Base-by-base conservation (phyloP, 805 yeast genomes). In the Wickerhamomyces sydowiorum region DNA sequence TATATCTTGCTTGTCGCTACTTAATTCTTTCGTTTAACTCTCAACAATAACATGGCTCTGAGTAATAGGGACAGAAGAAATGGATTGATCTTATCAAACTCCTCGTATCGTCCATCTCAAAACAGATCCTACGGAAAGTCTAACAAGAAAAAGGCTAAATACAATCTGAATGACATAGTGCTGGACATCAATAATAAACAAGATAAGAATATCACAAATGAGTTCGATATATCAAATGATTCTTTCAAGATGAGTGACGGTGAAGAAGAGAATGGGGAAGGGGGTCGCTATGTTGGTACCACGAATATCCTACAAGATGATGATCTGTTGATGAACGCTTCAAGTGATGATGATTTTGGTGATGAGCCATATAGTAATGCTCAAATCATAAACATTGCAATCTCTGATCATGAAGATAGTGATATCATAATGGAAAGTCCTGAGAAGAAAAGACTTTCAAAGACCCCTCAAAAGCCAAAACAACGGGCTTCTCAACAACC, bases 321-420 rank as follows among this genome's bases (percentile, higher is more conserved):
- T 17, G 32, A 36, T 2, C 50, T 42, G 10, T 44, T 41, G 10
- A 33, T 36, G 12, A 31, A 46, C 15, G 35, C 22, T 19, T 32
- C 35, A 32, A 32, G 35, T 32, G 35, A 32, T 32, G 51, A 45
- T 13, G 54, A 46, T 21, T 19, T 52, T 21, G 41, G 43, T 20
- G 59, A 52, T 38, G 42, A 45, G 12, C 54, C 55, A 3, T 54
- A 50, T 38, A 44, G 52, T 2, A 40, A 37, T 15, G 37, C 55
- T 3, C 52, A 46, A 19, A 25, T 54, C 8, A 43, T 56, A n/a
- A 43, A 44, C 19, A 42, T 56, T 32, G 52, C 57, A 3, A 48
- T 56, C 5, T 50, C 57, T 10, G 60, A 56, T 38, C 48, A 54
- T 22, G 60, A 56, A 30, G 49, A 53, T 23, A 47, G 46, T 31